Evolutionary conservation across 2,329 filamentous ascomycete species (phyloP).

Genomic region (Fusarium tricinctum): DNA sequence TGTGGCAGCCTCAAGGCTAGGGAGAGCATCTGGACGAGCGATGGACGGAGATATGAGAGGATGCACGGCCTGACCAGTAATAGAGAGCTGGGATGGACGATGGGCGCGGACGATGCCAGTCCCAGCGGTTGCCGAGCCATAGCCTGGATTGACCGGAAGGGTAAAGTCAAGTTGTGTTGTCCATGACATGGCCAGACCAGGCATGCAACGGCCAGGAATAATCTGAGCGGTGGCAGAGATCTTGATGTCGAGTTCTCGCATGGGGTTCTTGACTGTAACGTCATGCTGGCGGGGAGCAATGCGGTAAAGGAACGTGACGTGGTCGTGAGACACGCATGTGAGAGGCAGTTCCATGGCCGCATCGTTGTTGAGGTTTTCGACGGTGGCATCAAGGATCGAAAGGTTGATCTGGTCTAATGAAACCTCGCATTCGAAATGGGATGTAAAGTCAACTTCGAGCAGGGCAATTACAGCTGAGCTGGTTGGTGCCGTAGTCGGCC

Average conservation of each 20-base stretch:
- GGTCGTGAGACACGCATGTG: slow-evolving; percentile 77
- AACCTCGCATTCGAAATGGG: slow-evolving; percentile 77
- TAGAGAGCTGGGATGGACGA: slow-evolving; percentile 74
- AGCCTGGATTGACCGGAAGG: slow-evolving; percentile 73
- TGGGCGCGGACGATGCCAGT: slow-evolving; percentile 72
- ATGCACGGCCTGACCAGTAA: slow-evolving; percentile 65
- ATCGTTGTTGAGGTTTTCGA: slow-evolving; percentile 69
- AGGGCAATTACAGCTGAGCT: slow-evolving; percentile 76
- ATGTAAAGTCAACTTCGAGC: slow-evolving; percentile 80
- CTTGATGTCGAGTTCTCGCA: slow-evolving; percentile 69
- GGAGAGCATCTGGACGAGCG: slow-evolving; percentile 71
- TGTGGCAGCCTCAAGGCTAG: slow-evolving; percentile 68
- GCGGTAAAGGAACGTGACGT: slow-evolving; percentile 80
- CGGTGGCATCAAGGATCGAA: slow-evolving; percentile 68
- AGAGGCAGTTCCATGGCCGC: slow-evolving; percentile 67
- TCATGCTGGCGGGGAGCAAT: slow-evolving; percentile 68
- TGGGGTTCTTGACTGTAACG: slow-evolving; percentile 60
- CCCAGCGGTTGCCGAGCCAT: slow-evolving; percentile 64
- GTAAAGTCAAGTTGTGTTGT: slow-evolving; percentile 78
- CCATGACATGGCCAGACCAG: slow-evolving; percentile 76
- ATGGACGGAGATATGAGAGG: slow-evolving; percentile 71
- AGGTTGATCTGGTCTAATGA: slow-evolving; percentile 71
- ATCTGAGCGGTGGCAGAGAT: slow-evolving; percentile 72
- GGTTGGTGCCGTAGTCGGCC: slow-evolving; percentile 70
- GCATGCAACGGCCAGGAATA: slow-evolving; percentile 69